Conservation (phyloP, 192 early-diverging fungal species). For the Entomortierella lignicola region DNA sequence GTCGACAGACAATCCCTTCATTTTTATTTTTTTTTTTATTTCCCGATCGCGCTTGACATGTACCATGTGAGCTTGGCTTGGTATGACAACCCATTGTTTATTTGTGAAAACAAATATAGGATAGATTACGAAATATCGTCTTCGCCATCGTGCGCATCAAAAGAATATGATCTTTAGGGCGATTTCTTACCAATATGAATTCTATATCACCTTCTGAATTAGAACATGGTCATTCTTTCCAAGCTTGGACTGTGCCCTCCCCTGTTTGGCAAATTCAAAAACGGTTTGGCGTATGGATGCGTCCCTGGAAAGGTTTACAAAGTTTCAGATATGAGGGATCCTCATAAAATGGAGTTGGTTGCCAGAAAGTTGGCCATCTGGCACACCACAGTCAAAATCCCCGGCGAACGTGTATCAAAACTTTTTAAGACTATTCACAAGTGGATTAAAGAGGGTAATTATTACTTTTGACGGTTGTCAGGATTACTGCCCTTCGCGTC, state of each 20-base stretch:
- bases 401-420: conserved; percentile 54
- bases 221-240: conserved; percentile 87
- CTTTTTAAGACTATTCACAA: conserved; percentile 78
- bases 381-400: conserved; percentile 65
- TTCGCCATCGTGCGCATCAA: background rate
- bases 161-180: background rate
- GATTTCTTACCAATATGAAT: background rate
- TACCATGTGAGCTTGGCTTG: background rate
- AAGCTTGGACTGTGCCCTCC: conserved; percentile 77
- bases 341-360: conserved; percentile 78
- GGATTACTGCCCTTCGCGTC: background rate
- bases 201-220: background rate
- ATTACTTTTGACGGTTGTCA: background rate
- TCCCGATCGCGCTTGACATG: background rate
- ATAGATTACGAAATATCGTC: background rate
- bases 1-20: background rate
- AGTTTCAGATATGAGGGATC: conserved; percentile 80
- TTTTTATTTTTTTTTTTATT: conserved; percentile 1
- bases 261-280: conserved; percentile 87
- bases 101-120: background rate
- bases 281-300: conserved; percentile 94
- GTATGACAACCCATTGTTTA: background rate
- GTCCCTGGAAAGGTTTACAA: conserved; percentile 78
- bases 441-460: conserved; percentile 75
- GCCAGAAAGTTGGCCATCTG: conserved; percentile 84